These are phyloP conservation scores for Aspergillus felis DNA, from an alignment of 2,329 filamentous ascomycete species.

Conservation along the genomic window DNA sequence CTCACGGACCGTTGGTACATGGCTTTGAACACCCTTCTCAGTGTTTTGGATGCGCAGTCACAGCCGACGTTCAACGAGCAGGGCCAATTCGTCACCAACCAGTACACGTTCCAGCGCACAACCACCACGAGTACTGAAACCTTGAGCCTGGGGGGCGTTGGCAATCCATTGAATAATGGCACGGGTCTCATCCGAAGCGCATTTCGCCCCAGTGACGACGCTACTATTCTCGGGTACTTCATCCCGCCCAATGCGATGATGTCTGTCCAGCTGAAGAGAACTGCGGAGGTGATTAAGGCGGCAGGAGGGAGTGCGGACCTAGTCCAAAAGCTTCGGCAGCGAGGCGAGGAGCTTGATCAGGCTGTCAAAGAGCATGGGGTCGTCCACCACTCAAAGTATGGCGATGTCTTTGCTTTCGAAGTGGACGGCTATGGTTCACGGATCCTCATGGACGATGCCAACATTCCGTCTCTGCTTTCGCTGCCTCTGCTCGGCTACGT, in stretches of 20 bases:
- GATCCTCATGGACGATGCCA: constrained; percentile 64
- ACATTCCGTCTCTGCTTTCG: constrained; percentile 59
- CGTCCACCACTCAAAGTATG: constrained; percentile 47
- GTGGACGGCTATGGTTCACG: constrained; percentile 61
- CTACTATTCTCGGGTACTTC: constrained; percentile 89
- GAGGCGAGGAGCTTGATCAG: constrained; percentile 64
- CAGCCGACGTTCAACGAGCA: constrained; percentile 73
- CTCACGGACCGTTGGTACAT: constrained; percentile 72
- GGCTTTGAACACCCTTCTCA: constrained; percentile 70
- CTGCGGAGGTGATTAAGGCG: constrained; percentile 63
- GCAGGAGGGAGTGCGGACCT: constrained; percentile 53
- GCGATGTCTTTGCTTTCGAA: constrained; percentile 61
- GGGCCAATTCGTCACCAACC: constrained; percentile 63
- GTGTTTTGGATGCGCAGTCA: constrained; percentile 73
- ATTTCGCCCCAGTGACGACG: constrained; percentile 92
- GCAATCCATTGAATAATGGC: constrained; percentile 82
- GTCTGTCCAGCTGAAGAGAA: constrained; percentile 76
- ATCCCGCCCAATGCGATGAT: constrained; percentile 97
- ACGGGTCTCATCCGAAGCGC: constrained; percentile 87
- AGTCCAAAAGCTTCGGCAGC: constrained; percentile 47
- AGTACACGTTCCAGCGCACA: constrained; percentile 80
- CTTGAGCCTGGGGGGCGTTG: constrained; percentile 72
- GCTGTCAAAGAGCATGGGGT: constrained; percentile 85
- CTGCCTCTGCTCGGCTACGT: constrained; percentile 59
- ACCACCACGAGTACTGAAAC: constrained; percentile 88